Conservation (phyloP, 1,284 basidiomycete species). For the Bondarzewia mesenterica region DNA sequence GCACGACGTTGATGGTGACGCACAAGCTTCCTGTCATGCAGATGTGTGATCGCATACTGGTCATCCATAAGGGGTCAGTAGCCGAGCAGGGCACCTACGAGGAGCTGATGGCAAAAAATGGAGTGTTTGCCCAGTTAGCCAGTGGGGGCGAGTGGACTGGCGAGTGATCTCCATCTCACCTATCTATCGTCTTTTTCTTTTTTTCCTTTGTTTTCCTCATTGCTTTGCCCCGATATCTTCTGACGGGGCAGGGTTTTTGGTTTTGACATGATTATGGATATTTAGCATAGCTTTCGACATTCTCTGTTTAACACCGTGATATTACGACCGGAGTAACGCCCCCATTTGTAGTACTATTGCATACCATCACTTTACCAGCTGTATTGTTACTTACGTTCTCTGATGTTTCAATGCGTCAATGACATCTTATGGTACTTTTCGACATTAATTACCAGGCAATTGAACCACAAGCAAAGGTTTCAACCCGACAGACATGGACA, state of each 20-base stretch:
- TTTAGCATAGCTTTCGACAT: slow-evolving; percentile 6
- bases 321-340: neutral
- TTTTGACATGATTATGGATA: neutral
- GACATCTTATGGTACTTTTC: neutral
- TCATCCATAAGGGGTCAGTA: slow-evolving; percentile 71
- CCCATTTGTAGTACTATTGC: neutral
- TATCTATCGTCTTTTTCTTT: neutral
- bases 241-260: neutral
- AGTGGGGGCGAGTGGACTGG: slow-evolving; percentile 76
- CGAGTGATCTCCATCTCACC: neutral
- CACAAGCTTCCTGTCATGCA: slow-evolving; percentile 91
- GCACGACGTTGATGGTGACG: slow-evolving; percentile 88
- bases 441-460: no score
- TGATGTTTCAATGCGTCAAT: neutral
- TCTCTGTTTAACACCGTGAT: slow-evolving; percentile 1
- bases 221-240: neutral
- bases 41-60: slow-evolving; percentile 85
- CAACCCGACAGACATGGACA: no score
- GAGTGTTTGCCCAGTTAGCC: slow-evolving; percentile 78
- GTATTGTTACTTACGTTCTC: neutral
- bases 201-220: neutral
- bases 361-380: neutral
- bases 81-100: slow-evolving; percentile 78
- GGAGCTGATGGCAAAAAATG: slow-evolving; percentile 57
- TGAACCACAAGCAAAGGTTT: no score